Percentiles rank a stretch among this genome's conserved stretches.
Evolutionary conservation across 148 eudicot species (phyloP).

Genomic region (Bassia scoparia): DNA sequence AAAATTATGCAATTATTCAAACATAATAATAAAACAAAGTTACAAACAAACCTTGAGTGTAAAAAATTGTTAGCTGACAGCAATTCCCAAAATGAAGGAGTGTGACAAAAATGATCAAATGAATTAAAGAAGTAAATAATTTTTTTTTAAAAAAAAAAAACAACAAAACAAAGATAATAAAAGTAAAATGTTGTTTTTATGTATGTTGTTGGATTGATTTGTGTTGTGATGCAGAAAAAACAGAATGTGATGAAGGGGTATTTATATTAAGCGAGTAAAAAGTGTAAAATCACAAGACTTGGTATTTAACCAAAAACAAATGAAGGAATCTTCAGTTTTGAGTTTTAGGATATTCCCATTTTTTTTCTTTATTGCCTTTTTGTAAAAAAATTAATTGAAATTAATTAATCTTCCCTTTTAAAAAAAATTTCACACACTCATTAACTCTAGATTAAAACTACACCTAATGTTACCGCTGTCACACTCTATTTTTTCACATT

Average conservation of each 20-base stretch:
- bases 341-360: slow-evolving; percentile 28
- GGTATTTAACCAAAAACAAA: not conserved
- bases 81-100: not conserved
- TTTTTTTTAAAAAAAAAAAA: not conserved
- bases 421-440: too few relatives aligned
- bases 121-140: not conserved
- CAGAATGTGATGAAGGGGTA: not conserved
- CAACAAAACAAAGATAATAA: not conserved
- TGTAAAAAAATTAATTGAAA: too few relatives aligned
- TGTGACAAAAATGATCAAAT: not conserved
- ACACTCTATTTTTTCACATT: too few relatives aligned
- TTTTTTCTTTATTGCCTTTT: not conserved
- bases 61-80: not conserved
- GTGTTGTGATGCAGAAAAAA: not conserved
- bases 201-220: not conserved
- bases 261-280: not conserved
- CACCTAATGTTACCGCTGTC: too few relatives aligned
- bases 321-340: not conserved
- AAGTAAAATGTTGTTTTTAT: not conserved
- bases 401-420: too few relatives aligned
- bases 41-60: slow-evolving; percentile 13
- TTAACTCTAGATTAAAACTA: too few relatives aligned
- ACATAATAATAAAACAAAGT: not conserved
- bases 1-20: not conserved
- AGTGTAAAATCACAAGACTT: not conserved